Evolutionary conservation across 306 rosid species (phyloP), one percentile per base, ranked within the genome.

Genomic region (Gillenia trifoliata): DNA sequence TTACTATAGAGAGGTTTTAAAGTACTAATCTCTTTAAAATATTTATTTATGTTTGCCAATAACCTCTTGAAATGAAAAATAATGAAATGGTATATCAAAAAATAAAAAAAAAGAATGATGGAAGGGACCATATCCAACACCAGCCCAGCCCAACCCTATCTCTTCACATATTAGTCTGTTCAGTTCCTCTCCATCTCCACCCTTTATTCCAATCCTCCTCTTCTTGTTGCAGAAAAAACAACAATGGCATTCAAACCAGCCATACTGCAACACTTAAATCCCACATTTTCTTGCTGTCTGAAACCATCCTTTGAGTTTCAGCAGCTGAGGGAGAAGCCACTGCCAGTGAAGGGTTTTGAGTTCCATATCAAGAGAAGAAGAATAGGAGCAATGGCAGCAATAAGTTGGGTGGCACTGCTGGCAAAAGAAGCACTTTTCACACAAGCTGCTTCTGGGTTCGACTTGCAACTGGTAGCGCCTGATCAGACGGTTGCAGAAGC

Each of bases 361-460:
- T 11, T 75, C 30, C 80, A 62, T 63, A 38, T 74, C 64, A 72
- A 75, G 7, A 0, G 19, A 40, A 82, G 86, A 66, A 78, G 87
- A 76, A 26, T 75, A 5, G 81, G 82, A 49, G 70, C 63, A 43
- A 5, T 66, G 11, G 82, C 78, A 15, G 68, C 71, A 34, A 43
- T 66, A 38, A 73, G 77, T 45, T 77, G 80, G 54, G 69, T 55
- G 54, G 69, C 65, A 17, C 31, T 57, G 15, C 38, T 56, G 6
- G 20, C 75, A 23, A 73, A 70, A 17, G 84, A 73, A 7, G 28
- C 75, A 1, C 23, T 73, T 49, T 79, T 71, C 8, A 33, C 54
- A 17, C 54, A 81, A 61, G 70, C n/a, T 47, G 87, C 90, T 26
- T 68, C 54, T 64, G 90, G 78, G 36, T 81, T 88, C 49, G 96